phyloP scores from a whole-genome alignment of 805 yeast genomes.

The Starmerella apis region DNA sequence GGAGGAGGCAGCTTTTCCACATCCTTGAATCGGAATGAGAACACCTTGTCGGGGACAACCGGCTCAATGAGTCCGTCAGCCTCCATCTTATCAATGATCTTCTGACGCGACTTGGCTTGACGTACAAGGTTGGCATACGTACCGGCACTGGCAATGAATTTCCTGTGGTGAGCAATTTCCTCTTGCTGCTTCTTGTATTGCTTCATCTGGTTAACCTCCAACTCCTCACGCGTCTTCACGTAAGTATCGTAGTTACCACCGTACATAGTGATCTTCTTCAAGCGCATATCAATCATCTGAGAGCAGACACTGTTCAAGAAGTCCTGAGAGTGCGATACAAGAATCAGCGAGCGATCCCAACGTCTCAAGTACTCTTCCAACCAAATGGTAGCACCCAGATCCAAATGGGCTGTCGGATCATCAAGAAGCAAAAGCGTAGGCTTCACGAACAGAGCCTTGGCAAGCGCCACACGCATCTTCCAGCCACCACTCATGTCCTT shows the following conservation, averaged over 20 bases:
- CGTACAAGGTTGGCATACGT: slow-evolving; percentile 96
- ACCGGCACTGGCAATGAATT: slow-evolving; percentile 99
- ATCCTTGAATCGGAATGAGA: slow-evolving; percentile 85
- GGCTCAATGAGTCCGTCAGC: slow-evolving; percentile 92
- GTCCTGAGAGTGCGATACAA: slow-evolving; percentile 98
- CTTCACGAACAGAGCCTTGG: slow-evolving; percentile 95
- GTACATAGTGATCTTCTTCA: slow-evolving; percentile 58
- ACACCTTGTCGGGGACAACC: slow-evolving; percentile 86
- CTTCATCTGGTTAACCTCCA: slow-evolving; percentile 96
- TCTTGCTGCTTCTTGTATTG: slow-evolving; percentile 96
- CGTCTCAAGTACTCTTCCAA: slow-evolving; percentile 93
- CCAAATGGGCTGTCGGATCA: slow-evolving; percentile 99
- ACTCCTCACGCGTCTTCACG: slow-evolving; percentile 84
- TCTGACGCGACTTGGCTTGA: slow-evolving; percentile 98
- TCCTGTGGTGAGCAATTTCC: slow-evolving; percentile 95
- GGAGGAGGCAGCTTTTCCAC: slow-evolving; percentile 98
- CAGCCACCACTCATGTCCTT: slow-evolving; percentile 99
- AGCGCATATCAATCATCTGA: slow-evolving; percentile 96
- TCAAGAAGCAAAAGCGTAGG: slow-evolving; percentile 90
- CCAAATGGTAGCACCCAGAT: slow-evolving; percentile 99
- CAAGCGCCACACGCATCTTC: slow-evolving; percentile 99
- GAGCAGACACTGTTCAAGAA: slow-evolving; percentile 98
- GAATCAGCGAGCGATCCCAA: slow-evolving; percentile 84
- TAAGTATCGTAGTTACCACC: slow-evolving; percentile 99
- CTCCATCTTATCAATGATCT: slow-evolving; percentile 98